phyloP scores from a whole-genome alignment of 345 rosid species.

The Isatis tinctoria region DNA sequence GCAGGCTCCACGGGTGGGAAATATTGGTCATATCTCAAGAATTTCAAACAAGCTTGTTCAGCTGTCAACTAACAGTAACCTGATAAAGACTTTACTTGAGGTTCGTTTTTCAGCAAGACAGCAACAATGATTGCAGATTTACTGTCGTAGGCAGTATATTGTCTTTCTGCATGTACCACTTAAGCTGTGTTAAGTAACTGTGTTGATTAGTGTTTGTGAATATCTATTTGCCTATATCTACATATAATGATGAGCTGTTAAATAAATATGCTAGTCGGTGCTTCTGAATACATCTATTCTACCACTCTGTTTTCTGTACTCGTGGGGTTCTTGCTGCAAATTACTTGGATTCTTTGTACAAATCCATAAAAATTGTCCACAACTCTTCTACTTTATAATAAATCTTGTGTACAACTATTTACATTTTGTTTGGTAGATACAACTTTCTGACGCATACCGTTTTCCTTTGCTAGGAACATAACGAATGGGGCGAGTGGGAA shows the following conservation, averaged over 20 bases:
- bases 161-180: not conserved
- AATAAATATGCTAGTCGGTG: not conserved
- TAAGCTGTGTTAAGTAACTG: no score
- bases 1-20: constrained; percentile 80
- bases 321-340: not conserved
- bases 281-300: not conserved
- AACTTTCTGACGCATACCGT: not conserved
- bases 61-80: constrained; percentile 56
- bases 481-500: constrained; percentile 88
- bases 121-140: not conserved
- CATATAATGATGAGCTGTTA: not conserved
- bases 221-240: not conserved
- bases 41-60: constrained; percentile 85
- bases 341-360: not conserved
- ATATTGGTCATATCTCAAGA: constrained; percentile 83
- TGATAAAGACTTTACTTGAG: constrained; percentile 66
- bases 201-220: no score
- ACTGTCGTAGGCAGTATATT: not conserved
- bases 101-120: constrained; percentile 45
- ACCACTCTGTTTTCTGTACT: constrained; percentile 2
- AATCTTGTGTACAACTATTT: not conserved
- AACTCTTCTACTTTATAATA: not conserved
- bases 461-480: constrained; percentile 49
- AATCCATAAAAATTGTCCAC: not conserved
- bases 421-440: constrained; percentile 12